phyloP scores from a whole-genome alignment of 2,329 filamentous ascomycete genomes.

The Trichoderma lentiforme region DNA sequence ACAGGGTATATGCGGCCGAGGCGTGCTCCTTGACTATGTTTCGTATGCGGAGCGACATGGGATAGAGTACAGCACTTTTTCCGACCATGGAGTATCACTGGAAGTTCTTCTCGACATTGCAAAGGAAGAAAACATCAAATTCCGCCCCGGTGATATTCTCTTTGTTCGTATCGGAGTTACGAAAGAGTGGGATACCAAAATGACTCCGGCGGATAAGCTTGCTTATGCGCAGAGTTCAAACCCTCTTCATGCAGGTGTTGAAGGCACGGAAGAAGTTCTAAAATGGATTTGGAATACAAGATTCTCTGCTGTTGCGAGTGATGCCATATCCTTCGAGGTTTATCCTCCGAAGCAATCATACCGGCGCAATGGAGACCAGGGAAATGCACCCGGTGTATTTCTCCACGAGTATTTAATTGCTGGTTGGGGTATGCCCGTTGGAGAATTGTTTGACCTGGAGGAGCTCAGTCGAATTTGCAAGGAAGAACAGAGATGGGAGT shows the following conservation, averaged over 20 bases:
- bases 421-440: not conserved
- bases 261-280: constrained; percentile 1
- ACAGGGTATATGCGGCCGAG: not conserved
- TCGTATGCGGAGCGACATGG: not conserved
- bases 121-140: not conserved
- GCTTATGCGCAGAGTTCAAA: not conserved
- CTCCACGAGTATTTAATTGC: not conserved
- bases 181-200: not conserved
- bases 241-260: not conserved
- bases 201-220: not conserved
- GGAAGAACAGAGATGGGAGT: not conserved
- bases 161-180: not conserved
- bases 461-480: not conserved
- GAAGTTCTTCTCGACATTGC: not conserved
- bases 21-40: not conserved
- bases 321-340: not conserved
- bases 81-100: not conserved
- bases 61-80: not conserved
- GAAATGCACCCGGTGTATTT: not conserved
- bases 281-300: not conserved
- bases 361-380: not conserved
- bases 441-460: not conserved
- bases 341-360: not conserved
- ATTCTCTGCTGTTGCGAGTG: constrained; percentile 4
- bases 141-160: not conserved